These are phyloP conservation scores for Lichtheimia corymbifera DNA, from an alignment of 371 early-diverging fungal species.

Conservation along the genomic window DNA sequence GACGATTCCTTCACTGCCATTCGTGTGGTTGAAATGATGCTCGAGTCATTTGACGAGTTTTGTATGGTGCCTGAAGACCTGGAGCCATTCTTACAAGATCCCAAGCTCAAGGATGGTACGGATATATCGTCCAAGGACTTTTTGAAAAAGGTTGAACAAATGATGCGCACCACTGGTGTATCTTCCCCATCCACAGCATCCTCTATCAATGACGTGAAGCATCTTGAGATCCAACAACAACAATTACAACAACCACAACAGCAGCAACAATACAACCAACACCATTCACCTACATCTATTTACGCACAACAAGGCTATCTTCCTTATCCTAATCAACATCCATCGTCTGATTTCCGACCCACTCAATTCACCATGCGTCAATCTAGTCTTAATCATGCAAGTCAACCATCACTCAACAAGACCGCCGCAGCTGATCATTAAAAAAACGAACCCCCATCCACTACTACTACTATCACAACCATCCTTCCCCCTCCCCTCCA, in stretches of 20 bases:
- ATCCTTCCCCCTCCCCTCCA: no score
- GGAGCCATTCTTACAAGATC: conserved; percentile 45
- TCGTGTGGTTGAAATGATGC: conserved; percentile 71
- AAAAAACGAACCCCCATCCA: not conserved
- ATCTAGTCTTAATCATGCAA: conserved; percentile 3
- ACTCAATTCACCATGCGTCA: conserved; percentile 11
- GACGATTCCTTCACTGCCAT: conserved; percentile 74
- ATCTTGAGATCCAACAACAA: conserved; percentile 5
- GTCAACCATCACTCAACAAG: not conserved
- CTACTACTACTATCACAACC: no score
- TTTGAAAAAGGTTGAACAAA: conserved; percentile 43
- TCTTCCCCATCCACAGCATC: conserved; percentile 12
- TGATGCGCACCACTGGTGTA: conserved; percentile 21
- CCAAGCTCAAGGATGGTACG: conserved; percentile 28
- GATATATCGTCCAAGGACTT: conserved; percentile 50
- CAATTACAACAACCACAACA: not conserved
- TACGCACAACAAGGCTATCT: conserved; percentile 46
- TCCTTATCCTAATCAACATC: conserved; percentile 36
- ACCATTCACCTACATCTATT: conserved; percentile 30
- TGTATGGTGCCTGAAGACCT: conserved; percentile 66
- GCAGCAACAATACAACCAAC: conserved; percentile 14
- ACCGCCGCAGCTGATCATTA: conserved; percentile 3
- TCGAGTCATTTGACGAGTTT: conserved; percentile 75
- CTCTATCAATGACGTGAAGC: conserved; percentile 13
- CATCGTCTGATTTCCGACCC: conserved; percentile 15